These are phyloP conservation scores for Dothistroma septosporum DNA, from an alignment of 2,329 filamentous ascomycete species.

Conservation along the genomic window DNA sequence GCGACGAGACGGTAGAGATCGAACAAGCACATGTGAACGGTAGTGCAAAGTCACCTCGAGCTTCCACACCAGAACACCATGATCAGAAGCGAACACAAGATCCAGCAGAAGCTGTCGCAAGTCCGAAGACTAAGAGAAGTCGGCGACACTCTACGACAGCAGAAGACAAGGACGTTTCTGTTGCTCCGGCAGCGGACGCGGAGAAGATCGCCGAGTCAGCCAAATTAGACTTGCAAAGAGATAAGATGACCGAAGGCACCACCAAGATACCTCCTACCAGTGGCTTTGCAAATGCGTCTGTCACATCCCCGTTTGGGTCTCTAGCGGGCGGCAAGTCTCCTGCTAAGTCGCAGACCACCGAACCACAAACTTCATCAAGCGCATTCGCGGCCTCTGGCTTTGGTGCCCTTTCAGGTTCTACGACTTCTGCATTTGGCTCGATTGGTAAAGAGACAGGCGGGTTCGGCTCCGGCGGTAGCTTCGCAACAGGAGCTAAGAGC, in stretches of 20 bases:
- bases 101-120: conserved; percentile 31
- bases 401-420: conserved; percentile 39
- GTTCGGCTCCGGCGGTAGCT: conserved; percentile 31
- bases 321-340: conserved; percentile 37
- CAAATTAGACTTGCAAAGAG: conserved; percentile 23
- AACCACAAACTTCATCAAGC: conserved; percentile 39
- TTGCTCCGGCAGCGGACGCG: conserved; percentile 5
- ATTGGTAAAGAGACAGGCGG: conserved; percentile 30
- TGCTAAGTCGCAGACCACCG: conserved; percentile 25
- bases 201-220: conserved; percentile 23
- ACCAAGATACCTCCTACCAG: conserved; percentile 29
- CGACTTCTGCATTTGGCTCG: conserved; percentile 37
- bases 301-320: conserved; percentile 47
- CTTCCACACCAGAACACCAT: conserved; percentile 21
- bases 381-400: conserved; percentile 53
- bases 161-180: conserved; percentile 2
- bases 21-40: conserved; percentile 26
- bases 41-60: conserved; percentile 18
- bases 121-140: conserved; percentile 50
- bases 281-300: conserved; percentile 45
- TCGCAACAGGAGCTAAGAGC: conserved; percentile 33
- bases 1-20: conserved; percentile 26
- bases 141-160: conserved; percentile 35
- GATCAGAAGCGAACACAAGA: conserved; percentile 16
- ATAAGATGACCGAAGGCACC: conserved; percentile 17